phyloP scores from a whole-genome alignment of 2,329 filamentous ascomycete genomes.

The Albifimbria verrucaria region DNA sequence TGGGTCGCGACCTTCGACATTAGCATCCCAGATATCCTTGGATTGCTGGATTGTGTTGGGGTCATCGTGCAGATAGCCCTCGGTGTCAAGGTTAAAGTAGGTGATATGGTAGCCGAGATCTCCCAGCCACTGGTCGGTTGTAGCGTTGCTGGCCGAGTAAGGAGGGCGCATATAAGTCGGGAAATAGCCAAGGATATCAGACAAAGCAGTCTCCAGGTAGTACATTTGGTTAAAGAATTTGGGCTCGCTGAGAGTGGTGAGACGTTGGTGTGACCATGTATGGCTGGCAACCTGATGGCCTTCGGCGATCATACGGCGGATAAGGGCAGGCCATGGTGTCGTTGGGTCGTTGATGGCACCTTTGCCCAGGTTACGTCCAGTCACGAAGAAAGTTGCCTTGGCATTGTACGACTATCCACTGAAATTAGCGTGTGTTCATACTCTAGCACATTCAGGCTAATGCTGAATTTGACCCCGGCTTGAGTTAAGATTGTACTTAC shows the following conservation, averaged over 20 bases:
- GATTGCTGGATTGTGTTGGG: constrained; percentile 44
- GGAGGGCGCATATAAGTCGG: constrained; percentile 44
- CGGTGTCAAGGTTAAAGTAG: constrained; percentile 60
- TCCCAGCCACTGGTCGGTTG: constrained; percentile 34
- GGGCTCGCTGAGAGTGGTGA: constrained; percentile 29
- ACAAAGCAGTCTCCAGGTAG: constrained; percentile 40
- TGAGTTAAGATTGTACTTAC: no score
- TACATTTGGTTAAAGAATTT: constrained; percentile 37
- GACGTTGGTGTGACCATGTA: constrained; percentile 43
- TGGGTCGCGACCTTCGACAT: constrained; percentile 29
- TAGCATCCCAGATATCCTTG: constrained; percentile 34
- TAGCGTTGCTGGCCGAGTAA: constrained; percentile 41
- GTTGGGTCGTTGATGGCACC: constrained; percentile 37
- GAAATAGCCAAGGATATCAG: constrained; percentile 36
- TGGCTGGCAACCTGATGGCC: constrained; percentile 60
- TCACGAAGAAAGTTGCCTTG: constrained; percentile 37
- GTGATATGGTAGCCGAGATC: constrained; percentile 54
- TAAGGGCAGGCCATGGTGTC: constrained; percentile 29
- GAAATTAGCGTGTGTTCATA: no score
- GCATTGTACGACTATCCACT: constrained; percentile 24
- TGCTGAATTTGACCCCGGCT: no score
- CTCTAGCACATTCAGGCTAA: no score
- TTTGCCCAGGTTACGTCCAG: constrained; percentile 34
- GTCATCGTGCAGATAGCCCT: constrained; percentile 53
- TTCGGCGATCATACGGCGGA: constrained; percentile 44